A percentile compares a stretch with the other conserved stretches of the same genome.
Conservation (phyloP, 2,329 filamentous ascomycete genomes). For the Xylariomycetidae sp. region DNA sequence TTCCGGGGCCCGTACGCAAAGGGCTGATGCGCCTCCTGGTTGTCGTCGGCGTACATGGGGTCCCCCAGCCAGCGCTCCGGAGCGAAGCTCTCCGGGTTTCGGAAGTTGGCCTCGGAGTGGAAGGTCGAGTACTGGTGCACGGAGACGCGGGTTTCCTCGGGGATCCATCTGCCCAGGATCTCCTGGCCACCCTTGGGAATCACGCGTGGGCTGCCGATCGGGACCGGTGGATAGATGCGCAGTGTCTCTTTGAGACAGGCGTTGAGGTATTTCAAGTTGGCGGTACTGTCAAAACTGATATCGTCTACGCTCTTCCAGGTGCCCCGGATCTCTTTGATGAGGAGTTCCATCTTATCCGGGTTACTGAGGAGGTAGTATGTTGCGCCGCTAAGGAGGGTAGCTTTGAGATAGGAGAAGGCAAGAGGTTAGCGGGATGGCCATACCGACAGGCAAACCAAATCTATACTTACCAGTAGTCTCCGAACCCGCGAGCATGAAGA, state of each 20-base stretch:
- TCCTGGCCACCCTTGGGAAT: constrained; percentile 13
- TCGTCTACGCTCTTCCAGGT: constrained; percentile 19
- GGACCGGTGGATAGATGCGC: constrained; percentile 11
- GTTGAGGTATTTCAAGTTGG: constrained; percentile 15
- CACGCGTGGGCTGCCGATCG: constrained; percentile 6
- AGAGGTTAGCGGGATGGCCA: no score
- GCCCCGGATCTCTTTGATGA: constrained; percentile 23
- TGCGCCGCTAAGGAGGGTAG: constrained; percentile 29
- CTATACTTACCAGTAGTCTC: constrained; percentile 13
- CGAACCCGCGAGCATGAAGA: constrained; percentile 15
- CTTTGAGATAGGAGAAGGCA: no score
- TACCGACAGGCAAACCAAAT: neutral
- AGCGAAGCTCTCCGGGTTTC: neutral
- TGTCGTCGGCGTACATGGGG: neutral
- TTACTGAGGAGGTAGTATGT: constrained; percentile 13
- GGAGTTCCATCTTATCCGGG: constrained; percentile 15
- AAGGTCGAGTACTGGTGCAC: neutral
- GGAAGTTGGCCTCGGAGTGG: neutral
- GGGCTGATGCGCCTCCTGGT: neutral
- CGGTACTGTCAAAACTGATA: constrained; percentile 17
- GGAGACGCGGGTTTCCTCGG: neutral
- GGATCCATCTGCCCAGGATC: constrained; percentile 3
- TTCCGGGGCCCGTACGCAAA: constrained; percentile 13
- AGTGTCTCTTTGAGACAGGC: constrained; percentile 15
- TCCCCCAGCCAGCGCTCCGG: neutral